A percentile compares a stretch with the other conserved stretches of the same genome.
These are phyloP conservation scores for Lentinus polychrous DNA, from an alignment of 1,284 basidiomycete species.

Conservation along the genomic window DNA sequence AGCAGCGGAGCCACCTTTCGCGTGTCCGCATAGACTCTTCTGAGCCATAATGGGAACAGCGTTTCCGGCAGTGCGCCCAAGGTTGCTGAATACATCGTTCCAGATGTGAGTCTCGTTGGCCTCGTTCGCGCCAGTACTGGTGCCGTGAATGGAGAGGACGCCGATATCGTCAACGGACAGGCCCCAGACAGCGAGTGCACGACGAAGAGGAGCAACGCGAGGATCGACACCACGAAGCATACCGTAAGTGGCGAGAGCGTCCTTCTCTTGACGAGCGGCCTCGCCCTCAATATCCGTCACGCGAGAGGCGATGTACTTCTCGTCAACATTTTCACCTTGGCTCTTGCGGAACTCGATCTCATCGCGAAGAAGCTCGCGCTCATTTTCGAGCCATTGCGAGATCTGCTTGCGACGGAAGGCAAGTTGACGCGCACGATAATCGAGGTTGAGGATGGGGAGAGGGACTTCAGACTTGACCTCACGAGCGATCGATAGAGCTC, in stretches of 20 bases:
- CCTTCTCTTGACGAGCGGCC: constrained; percentile 85
- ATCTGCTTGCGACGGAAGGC: constrained; percentile 91
- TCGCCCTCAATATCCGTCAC: constrained; percentile 84
- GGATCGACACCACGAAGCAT: constrained; percentile 91
- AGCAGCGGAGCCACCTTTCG: constrained; percentile 95
- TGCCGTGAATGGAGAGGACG: constrained; percentile 86
- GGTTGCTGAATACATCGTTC: constrained; percentile 87
- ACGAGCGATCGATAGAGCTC: constrained; percentile 81
- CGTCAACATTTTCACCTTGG: constrained; percentile 47
- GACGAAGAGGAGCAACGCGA: constrained; percentile 83
- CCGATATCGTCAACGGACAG: constrained; percentile 90
- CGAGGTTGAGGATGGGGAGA: constrained; percentile 71
- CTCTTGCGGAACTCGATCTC: constrained; percentile 64
- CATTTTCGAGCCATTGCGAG: constrained; percentile 87
- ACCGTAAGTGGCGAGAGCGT: constrained; percentile 83
- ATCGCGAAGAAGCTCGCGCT: constrained; percentile 75
- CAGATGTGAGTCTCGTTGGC: constrained; percentile 97
- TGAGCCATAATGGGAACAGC: constrained; percentile 96
- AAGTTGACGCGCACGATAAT: constrained; percentile 87
- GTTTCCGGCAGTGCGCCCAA: constrained; percentile 88
- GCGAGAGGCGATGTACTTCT: constrained; percentile 67
- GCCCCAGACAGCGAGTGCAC: constrained; percentile 95
- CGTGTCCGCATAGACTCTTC: constrained; percentile 93
- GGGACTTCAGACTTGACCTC: constrained; percentile 74
- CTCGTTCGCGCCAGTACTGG: constrained; percentile 96